These are phyloP conservation scores for Cercospora sesami DNA, from an alignment of 2,329 filamentous ascomycete genomes.

Conservation along the genomic window DNA sequence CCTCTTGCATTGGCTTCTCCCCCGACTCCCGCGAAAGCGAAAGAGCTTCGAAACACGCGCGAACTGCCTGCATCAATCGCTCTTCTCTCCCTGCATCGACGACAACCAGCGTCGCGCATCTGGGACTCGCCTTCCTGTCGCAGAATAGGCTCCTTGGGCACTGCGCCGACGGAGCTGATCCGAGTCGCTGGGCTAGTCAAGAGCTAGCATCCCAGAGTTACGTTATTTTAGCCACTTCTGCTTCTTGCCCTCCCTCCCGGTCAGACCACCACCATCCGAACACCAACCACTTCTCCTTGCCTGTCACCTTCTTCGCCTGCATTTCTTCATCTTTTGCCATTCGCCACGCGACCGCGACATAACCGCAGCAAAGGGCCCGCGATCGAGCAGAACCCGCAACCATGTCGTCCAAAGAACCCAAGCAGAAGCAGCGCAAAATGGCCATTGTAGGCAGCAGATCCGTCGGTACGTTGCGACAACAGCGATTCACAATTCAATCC, in stretches of 20 bases:
- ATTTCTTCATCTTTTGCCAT: neutral
- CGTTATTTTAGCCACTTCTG: neutral
- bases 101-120: neutral
- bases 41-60: neutral
- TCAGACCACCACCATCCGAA: neutral
- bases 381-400: neutral
- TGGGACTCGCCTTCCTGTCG: neutral
- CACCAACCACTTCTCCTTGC: neutral
- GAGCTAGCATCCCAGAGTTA: neutral
- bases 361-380: neutral
- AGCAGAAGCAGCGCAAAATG: conserved; percentile 87
- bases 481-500: neutral
- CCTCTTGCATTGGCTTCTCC: neutral
- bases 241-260: neutral
- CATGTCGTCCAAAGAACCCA: conserved; percentile 58
- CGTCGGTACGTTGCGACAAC: conserved; percentile 62
- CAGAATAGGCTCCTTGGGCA: neutral
- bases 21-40: neutral
- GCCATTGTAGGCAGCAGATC: conserved; percentile 94
- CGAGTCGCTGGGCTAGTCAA: conserved; percentile 3
- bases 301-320: neutral
- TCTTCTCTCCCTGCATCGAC: neutral
- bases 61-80: neutral
- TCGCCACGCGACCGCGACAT: neutral
- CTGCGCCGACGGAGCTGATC: neutral